Evolutionary conservation across 2,329 filamentous ascomycete species (phyloP).

Genomic region (Monilinia laxa): DNA sequence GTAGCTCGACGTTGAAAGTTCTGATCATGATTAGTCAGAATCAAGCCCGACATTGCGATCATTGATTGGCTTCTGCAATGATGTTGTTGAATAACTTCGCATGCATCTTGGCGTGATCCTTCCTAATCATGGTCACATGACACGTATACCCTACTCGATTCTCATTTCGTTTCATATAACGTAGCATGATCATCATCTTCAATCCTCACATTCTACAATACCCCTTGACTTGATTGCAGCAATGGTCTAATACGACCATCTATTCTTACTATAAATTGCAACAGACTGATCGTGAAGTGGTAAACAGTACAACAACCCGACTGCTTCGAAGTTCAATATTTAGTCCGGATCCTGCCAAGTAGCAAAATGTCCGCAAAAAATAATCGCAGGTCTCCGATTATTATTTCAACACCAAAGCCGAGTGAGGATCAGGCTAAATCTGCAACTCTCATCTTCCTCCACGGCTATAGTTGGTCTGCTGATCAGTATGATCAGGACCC

Average conservation of each 20-base stretch:
- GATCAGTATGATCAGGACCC: slow-evolving; percentile 22
- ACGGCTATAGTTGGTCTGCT: slow-evolving; percentile 25
- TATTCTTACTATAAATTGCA: neutral
- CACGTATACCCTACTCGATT: too few relatives aligned
- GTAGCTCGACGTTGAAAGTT: neutral
- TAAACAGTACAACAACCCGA: neutral
- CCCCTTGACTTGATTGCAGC: too few relatives aligned
- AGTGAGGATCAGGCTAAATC: neutral
- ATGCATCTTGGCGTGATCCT: too few relatives aligned
- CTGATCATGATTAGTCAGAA: neutral
- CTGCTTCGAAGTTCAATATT: neutral
- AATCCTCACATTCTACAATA: too few relatives aligned
- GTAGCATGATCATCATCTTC: too few relatives aligned
- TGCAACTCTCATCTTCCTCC: slow-evolving; percentile 27
- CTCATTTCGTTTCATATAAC: too few relatives aligned
- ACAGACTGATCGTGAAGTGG: neutral
- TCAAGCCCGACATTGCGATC: too few relatives aligned
- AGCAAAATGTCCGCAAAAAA: slow-evolving; percentile 6
- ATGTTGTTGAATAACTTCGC: too few relatives aligned
- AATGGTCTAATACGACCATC: neutral
- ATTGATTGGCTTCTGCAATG: too few relatives aligned
- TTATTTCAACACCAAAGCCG: slow-evolving; percentile 21
- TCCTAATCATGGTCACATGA: neutral
- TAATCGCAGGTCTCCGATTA: slow-evolving; percentile 19
- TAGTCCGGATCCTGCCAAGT: neutral